Evolutionary conservation across 495 filamentous ascomycete species (phyloP).

Genomic region (Penicillium goetzii): DNA sequence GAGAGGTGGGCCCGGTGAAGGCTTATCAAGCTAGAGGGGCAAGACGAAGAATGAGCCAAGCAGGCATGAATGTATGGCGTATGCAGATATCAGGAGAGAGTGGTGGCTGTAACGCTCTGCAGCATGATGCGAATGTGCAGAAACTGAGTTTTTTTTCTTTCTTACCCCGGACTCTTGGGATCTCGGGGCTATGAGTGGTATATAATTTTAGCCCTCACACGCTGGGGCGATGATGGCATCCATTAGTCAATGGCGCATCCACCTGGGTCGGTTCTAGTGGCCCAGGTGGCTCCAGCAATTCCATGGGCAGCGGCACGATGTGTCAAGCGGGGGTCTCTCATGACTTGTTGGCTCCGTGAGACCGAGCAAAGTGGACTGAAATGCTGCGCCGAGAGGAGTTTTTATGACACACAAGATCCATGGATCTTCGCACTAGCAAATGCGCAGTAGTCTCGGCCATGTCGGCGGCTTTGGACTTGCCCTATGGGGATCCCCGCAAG

Average conservation of each 20-base stretch:
- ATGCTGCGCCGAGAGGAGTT: conserved; percentile 13
- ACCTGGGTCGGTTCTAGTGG: conserved; percentile 16
- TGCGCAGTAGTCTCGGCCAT: background rate
- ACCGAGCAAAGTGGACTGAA: conserved; percentile 22
- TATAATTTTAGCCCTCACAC: conserved; percentile 25
- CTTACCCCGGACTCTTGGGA: conserved; percentile 31
- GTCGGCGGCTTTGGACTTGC: conserved; percentile 8
- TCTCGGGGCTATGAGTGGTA: conserved; percentile 13
- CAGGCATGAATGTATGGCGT: conserved; percentile 14
- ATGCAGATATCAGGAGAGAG: conserved; percentile 15
- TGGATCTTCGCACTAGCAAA: conserved; percentile 11
- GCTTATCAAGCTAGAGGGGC: conserved; percentile 18
- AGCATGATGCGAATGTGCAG: conserved; percentile 24
- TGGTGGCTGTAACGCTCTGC: conserved; percentile 19
- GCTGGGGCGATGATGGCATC: conserved; percentile 25
- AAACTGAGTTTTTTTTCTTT: conserved; percentile 12
- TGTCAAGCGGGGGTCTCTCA: conserved; percentile 26
- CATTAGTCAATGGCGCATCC: conserved; percentile 29
- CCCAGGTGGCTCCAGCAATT: conserved; percentile 2
- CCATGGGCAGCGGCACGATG: conserved; percentile 23
- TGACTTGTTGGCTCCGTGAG: conserved; percentile 24
- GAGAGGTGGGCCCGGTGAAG: conserved; percentile 3
- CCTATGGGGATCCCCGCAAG: background rate
- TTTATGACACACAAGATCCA: conserved; percentile 29
- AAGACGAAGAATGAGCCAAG: conserved; percentile 23